Base-by-base conservation (phyloP, 768 basidiomycete species). In the Rhodosporidiobolus sp. region DNA sequence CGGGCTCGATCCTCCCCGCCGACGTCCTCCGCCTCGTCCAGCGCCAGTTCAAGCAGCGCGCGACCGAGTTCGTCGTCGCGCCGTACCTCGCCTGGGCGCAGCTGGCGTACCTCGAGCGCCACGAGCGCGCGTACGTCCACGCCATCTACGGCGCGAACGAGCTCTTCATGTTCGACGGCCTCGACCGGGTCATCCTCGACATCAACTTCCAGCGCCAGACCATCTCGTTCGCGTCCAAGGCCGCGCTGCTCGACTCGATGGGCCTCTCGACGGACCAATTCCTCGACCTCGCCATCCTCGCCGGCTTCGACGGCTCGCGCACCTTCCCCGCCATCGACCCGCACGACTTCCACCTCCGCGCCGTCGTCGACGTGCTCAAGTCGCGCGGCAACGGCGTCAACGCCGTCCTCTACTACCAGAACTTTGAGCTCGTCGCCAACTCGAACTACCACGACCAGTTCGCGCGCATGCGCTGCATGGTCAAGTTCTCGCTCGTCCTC, bases 11-110 rank as follows among this genome's bases (percentile, higher is more conserved):
- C 58, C 79, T 81, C 30, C 91, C 92, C 78, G 91, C 89, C 88
- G 95, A 98, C 82, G 85, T 98, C n/a, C 91, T 95, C 89, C 87
- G 94, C 79, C 87, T 91, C 84, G 88, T 98, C 12, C 83, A 96
- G 77, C 85, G 94, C 70, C 90, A 94, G 63, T 96, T 98, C 82
- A 88, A 92, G 80, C 91, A 97, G 82, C 85, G 95, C 56, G 91
- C 91, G 76, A 94, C 96, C 69, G 95, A 98, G 82, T 98, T 94
- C 80, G 86, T 98, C 58, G 88, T 97, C 70, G 94, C 96, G 57
- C 96, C 96, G 19, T 98, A 98, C 82, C 84, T 92, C 64, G 89
- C 94, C 48, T 93, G 91, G 89, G 90, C 95, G 56, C 95, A 98
- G 87, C 85, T 99, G 80, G 90, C 94, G 75, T 98, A 97, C 84